A percentile compares a stretch with the other conserved stretches of the same genome.
Conservation (phyloP, 257 asterid species). For the Solanum sejunctum region DNA sequence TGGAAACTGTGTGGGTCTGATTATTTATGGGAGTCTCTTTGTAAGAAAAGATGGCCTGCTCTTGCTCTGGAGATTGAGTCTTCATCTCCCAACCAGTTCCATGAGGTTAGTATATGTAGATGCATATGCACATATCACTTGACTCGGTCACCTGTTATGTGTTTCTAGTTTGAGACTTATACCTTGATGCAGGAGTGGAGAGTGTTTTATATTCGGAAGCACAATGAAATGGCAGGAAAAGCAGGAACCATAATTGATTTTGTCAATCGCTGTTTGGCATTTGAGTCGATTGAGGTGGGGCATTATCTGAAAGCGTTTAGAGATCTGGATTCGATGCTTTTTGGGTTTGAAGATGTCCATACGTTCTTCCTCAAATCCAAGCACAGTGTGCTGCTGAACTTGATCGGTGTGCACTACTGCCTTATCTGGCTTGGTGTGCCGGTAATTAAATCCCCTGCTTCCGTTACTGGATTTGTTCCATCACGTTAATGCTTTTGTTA, state of each 20-base stretch:
- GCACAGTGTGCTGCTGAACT: constrained; percentile 52
- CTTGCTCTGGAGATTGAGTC: constrained; percentile 12
- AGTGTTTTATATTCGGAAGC: constrained; percentile 44
- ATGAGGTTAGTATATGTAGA: constrained; percentile 7
- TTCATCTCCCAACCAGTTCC: constrained; percentile 3
- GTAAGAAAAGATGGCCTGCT: constrained; percentile 56
- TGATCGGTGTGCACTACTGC: constrained; percentile 83
- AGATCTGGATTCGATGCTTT: constrained; percentile 30
- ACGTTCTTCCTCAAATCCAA: constrained; percentile 55
- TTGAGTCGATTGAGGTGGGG: constrained; percentile 67
- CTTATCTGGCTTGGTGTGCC: constrained; percentile 39
- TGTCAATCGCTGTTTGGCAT: constrained; percentile 40
- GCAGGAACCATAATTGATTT: constrained; percentile 24
- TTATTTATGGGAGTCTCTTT: constrained; percentile 62
- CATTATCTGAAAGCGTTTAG: constrained; percentile 52
- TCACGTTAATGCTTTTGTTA: neutral
- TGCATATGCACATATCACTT: neutral
- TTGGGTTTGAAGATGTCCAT: constrained; percentile 60
- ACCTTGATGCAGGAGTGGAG: constrained; percentile 51
- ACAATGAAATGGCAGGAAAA: constrained; percentile 51
- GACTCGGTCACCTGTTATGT: neutral
- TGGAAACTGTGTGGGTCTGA: constrained; percentile 67
- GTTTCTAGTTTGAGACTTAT: neutral
- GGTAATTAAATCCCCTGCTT: constrained; percentile 19
- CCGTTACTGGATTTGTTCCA: neutral